Evolutionary conservation across 2,329 filamentous ascomycete species (phyloP).

Genomic region (Fusarium albidum): DNA sequence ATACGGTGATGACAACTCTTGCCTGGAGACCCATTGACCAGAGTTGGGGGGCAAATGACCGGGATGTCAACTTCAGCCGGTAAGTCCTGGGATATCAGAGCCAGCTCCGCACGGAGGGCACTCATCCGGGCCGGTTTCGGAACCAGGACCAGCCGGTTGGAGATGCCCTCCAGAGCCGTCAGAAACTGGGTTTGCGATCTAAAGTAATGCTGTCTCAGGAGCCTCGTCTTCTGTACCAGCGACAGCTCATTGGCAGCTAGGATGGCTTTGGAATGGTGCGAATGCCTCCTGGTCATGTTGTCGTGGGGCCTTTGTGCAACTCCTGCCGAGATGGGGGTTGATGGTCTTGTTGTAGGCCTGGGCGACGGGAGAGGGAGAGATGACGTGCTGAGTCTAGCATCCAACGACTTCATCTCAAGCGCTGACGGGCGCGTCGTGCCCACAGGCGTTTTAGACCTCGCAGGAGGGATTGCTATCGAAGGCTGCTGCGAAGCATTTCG

Average conservation of each 20-base stretch:
- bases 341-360: slow-evolving; percentile 58
- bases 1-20: slow-evolving; percentile 84
- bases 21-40: slow-evolving; percentile 76
- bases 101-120: slow-evolving; percentile 81
- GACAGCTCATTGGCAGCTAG: slow-evolving; percentile 70
- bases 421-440: slow-evolving; percentile 56
- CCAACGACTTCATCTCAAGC: slow-evolving; percentile 61
- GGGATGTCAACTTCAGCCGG: slow-evolving; percentile 87
- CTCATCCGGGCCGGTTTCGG: slow-evolving; percentile 84
- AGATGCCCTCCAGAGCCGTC: slow-evolving; percentile 82
- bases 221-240: slow-evolving; percentile 71
- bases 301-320: slow-evolving; percentile 56
- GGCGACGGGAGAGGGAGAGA: slow-evolving; percentile 72
- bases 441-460: slow-evolving; percentile 44
- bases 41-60: slow-evolving; percentile 78
- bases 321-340: slow-evolving; percentile 66
- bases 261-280: slow-evolving; percentile 65
- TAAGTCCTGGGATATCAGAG: slow-evolving; percentile 80
- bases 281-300: slow-evolving; percentile 64
- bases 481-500: slow-evolving; percentile 35
- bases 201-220: slow-evolving; percentile 84
- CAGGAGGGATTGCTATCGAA: slow-evolving; percentile 30
- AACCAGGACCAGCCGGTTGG: slow-evolving; percentile 82
- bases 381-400: slow-evolving; percentile 72
- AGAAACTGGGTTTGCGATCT: slow-evolving; percentile 82